Percentiles rank a stretch among this genome's conserved stretches.
Conservation (phyloP, 2,329 filamentous ascomycete genomes). For the Didymella lethalis region DNA sequence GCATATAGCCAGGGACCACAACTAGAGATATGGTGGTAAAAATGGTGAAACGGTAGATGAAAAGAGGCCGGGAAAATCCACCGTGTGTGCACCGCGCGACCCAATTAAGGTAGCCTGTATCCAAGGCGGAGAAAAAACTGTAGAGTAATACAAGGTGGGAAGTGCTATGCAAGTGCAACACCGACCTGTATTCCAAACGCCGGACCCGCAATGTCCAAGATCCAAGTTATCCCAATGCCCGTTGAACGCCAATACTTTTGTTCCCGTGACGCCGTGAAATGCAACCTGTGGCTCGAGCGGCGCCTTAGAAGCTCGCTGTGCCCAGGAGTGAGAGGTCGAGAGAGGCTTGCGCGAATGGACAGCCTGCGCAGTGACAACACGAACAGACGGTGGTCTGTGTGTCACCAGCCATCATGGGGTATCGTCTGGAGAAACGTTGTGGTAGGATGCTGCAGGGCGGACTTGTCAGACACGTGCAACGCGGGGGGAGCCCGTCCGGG, state of each 20-base stretch:
- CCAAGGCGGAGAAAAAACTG: constrained; percentile 31
- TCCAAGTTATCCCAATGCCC: constrained; percentile 45
- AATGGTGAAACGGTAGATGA: constrained; percentile 23
- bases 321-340: constrained; percentile 34
- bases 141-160: constrained; percentile 43
- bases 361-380: constrained; percentile 35
- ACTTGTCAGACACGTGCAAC: constrained; percentile 43
- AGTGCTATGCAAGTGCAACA: constrained; percentile 49
- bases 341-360: constrained; percentile 32
- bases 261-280: constrained; percentile 53
- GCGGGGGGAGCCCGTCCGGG: constrained; percentile 14
- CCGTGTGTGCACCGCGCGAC: constrained; percentile 28
- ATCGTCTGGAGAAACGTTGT: constrained; percentile 43
- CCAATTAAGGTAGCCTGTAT: constrained; percentile 33
- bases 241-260: constrained; percentile 52
- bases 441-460: constrained; percentile 36
- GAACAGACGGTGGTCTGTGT: constrained; percentile 35
- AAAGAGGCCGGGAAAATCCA: constrained; percentile 18
- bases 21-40: constrained; percentile 28
- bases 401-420: constrained; percentile 45
- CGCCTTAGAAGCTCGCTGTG: constrained; percentile 27
- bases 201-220: constrained; percentile 43
- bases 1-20: constrained; percentile 28
- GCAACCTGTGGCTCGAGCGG: constrained; percentile 44
- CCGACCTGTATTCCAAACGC: constrained; percentile 50